Evolutionary conservation across 257 asterid species (phyloP).

Genomic region (Solanum piurae): DNA sequence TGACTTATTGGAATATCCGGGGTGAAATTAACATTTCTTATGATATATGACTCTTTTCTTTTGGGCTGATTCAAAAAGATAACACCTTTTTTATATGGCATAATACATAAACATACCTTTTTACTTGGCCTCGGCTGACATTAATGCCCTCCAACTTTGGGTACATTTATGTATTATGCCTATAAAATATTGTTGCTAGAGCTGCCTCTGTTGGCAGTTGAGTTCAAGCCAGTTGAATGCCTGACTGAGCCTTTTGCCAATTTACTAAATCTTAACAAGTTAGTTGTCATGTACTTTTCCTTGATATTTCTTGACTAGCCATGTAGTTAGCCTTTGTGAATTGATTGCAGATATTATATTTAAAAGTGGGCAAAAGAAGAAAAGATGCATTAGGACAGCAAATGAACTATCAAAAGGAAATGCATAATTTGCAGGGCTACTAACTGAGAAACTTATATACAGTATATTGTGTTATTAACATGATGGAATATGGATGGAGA

Average conservation of each 20-base stretch:
- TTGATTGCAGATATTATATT: background rate
- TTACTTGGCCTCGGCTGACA: background rate
- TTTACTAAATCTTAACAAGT: constrained; percentile 7
- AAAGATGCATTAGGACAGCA: background rate
- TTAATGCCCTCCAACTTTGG: background rate
- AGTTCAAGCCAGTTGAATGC: background rate
- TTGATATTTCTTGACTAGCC: background rate
- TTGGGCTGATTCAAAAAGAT: constrained; percentile 28
- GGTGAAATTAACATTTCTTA: background rate
- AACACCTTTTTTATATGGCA: background rate
- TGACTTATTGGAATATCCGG: background rate
- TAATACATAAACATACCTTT: background rate
- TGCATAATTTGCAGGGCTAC: background rate
- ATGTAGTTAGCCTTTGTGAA: background rate
- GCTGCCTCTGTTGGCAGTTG: background rate
- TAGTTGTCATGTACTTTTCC: background rate
- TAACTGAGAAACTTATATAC: background rate
- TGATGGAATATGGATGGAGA: background rate
- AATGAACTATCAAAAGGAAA: background rate
- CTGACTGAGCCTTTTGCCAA: constrained; percentile 23
- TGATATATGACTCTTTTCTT: background rate
- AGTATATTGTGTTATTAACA: background rate
- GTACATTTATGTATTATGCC: background rate
- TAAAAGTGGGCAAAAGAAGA: background rate
- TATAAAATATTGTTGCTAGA: background rate